Evolutionary conservation across 164 flowering plant genomes (phyloP), one percentile per base, ranked within the genome.

Genomic region (Annona squamosa): DNA sequence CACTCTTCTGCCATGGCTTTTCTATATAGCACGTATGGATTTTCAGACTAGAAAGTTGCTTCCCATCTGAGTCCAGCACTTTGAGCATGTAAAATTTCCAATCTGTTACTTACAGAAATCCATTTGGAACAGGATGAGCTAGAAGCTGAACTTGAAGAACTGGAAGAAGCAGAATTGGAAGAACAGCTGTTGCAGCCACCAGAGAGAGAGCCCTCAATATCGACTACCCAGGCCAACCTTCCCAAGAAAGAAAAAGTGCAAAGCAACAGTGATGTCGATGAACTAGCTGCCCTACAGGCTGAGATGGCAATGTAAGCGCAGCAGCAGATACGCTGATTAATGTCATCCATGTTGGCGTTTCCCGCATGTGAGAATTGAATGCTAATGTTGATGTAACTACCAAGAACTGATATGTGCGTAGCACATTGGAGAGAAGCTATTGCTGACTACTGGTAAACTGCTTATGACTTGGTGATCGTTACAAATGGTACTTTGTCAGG

Each of bases 111-210:
- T 5, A 68, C 17, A 26, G 13, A 3, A 46, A 46, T 16, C n/a
- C 9, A 17, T 19, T 59, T 71, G 37, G n/a, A 64, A 72, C 74
- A 72, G 74, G 74, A 72, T 45, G 74, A 72, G 59, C 59, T 72
- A 46, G 74, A 72, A 72, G 68, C 74, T 4, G 74, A 72, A 59
- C 74, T 72, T 48, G 66, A 71, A 62, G 66, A 71, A 61, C 73
- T 71, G 0, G 74, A 72, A 72, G 74, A 41, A 72, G 74, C 52
- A 47, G 74, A 44, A 13, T 45, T 72, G 48, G 74, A 72, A 19
- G 68, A 64, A 18, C 48, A 72, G 48, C 68, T 72, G 46, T n/a
- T 63, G 67, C 74, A 64, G 68, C 56, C 59, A 72, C 59, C 74
- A n/a, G 5, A 47, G 4, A 43, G 48, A 9, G 19, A 17, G 12